These are phyloP conservation scores for Botrytis galanthina DNA, from an alignment of 2,329 filamentous ascomycete species.

Conservation along the genomic window DNA sequence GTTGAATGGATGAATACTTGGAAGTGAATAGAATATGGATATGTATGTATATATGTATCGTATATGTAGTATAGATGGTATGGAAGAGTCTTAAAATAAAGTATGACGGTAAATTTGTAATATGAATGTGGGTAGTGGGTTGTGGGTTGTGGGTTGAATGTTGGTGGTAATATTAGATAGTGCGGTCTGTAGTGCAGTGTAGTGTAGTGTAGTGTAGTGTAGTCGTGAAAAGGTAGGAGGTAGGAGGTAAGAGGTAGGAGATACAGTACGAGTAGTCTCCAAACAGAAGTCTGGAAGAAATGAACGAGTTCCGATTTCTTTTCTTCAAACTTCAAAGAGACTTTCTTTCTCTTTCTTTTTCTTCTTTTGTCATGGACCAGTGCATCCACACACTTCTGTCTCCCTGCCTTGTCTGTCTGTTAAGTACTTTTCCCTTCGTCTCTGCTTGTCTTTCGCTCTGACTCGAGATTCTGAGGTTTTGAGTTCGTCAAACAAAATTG, in stretches of 20 bases:
- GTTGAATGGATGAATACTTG: neutral
- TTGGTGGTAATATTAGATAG: neutral
- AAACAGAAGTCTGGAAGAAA: neutral
- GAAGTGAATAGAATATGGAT: neutral
- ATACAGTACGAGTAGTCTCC: neutral
- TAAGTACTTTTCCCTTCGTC: neutral
- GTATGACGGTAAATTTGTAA: neutral
- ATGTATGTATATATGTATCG: neutral
- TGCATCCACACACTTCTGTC: neutral
- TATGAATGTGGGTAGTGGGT: neutral
- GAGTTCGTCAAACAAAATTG: neutral
- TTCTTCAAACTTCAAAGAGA: constrained; percentile 8
- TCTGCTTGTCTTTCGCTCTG: neutral
- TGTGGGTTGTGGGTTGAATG: neutral
- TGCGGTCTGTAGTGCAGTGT: neutral
- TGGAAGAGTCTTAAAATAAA: neutral
- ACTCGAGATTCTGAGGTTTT: neutral
- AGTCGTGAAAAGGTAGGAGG: neutral
- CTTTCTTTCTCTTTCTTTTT: constrained; percentile 7
- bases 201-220: neutral
- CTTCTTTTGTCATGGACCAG: neutral
- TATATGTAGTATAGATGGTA: neutral
- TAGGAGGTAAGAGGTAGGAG: no score
- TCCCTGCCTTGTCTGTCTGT: neutral
- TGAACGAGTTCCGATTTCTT: constrained; percentile 8